Evolutionary conservation across 257 asterid genomes (phyloP).

Genomic region (Primulina huaijiensis): DNA sequence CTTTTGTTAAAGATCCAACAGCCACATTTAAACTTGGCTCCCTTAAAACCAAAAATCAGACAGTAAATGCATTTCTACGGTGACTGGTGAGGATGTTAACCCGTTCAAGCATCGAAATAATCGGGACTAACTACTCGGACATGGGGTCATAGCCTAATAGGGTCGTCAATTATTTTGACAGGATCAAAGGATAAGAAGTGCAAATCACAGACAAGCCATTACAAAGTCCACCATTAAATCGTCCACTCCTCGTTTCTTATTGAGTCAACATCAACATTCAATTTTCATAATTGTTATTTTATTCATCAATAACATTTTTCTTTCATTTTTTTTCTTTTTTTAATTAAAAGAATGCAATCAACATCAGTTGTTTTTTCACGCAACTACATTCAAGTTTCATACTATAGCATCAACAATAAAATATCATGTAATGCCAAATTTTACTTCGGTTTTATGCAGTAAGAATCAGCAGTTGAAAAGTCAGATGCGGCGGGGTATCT

Average conservation of each 20-base stretch:
- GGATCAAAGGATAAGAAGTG: not conserved
- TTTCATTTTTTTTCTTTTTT: slow-evolving; percentile 4
- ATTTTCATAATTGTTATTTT: not conserved
- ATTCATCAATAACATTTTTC: not conserved
- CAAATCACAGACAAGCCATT: not conserved
- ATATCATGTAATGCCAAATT: slow-evolving; percentile 13
- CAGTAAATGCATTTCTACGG: too few relatives aligned
- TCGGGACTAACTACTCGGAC: too few relatives aligned
- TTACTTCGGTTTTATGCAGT: not conserved
- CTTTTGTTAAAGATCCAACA: too few relatives aligned
- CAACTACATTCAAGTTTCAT: slow-evolving; percentile 23
- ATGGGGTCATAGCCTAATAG: too few relatives aligned
- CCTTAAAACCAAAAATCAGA: too few relatives aligned
- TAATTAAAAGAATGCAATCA: slow-evolving; percentile 4
- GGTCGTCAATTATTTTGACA: too few relatives aligned
- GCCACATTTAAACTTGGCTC: too few relatives aligned
- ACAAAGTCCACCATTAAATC: slow-evolving; percentile 21
- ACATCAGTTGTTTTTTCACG: slow-evolving; percentile 14
- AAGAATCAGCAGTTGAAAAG: slow-evolving; percentile 29
- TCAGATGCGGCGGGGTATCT: slow-evolving; percentile 30
- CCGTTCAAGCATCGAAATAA: too few relatives aligned
- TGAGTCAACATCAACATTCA: slow-evolving; percentile 23
- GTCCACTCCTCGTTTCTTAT: slow-evolving; percentile 31
- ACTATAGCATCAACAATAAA: slow-evolving; percentile 25
- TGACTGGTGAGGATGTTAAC: too few relatives aligned